These are phyloP conservation scores for Roridomyces roridus DNA, from an alignment of 768 basidiomycete genomes.

Conservation along the genomic window DNA sequence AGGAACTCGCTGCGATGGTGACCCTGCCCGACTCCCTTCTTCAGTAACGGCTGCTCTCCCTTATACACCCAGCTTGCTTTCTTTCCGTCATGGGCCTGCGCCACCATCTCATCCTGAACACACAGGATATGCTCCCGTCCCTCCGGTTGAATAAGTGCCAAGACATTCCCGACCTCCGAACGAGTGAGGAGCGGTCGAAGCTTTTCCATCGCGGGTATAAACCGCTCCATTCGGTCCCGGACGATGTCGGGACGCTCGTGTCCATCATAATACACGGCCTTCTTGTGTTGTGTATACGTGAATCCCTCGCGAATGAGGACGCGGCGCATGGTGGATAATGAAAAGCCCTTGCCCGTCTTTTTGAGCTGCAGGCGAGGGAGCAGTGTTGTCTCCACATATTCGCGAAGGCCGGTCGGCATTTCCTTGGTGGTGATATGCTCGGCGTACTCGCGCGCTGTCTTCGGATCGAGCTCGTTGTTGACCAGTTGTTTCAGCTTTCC, in stretches of 20 bases:
- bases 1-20: constrained; percentile 33
- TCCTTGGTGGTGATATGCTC: constrained; percentile 23
- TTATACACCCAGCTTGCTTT: constrained; percentile 29
- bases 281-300: constrained; percentile 33
- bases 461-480: constrained; percentile 23
- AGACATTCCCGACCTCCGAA: constrained; percentile 17
- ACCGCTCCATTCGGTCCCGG: constrained; percentile 30
- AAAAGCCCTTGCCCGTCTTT: constrained; percentile 27
- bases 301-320: constrained; percentile 32
- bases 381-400: constrained; percentile 31
- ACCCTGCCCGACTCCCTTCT: constrained; percentile 32
- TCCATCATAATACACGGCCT: constrained; percentile 45
- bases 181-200: background rate
- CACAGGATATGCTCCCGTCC: constrained; percentile 21
- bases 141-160: background rate
- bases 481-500: constrained; percentile 26
- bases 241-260: constrained; percentile 43
- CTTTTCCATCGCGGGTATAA: constrained; percentile 18
- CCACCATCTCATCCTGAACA: constrained; percentile 48
- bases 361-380: constrained; percentile 27
- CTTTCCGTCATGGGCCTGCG: constrained; percentile 44
- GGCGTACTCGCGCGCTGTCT: constrained; percentile 26
- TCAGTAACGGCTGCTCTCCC: constrained; percentile 27
- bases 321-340: constrained; percentile 28
- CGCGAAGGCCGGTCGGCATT: constrained; percentile 32